Conservation (phyloP, 192 early-diverging fungal genomes). For the Globomyces pollinis-pini region DNA sequence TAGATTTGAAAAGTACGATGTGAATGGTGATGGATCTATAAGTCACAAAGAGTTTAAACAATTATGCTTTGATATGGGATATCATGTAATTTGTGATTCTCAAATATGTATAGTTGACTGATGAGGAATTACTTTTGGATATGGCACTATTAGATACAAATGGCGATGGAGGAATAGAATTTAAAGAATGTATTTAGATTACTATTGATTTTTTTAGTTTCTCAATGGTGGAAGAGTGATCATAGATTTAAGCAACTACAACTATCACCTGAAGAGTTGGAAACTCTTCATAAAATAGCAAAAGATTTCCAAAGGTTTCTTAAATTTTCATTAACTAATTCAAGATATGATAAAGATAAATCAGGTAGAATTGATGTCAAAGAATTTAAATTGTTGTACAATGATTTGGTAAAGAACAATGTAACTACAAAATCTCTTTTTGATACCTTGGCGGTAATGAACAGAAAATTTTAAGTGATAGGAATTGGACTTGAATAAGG, state of each 20-base stretch:
- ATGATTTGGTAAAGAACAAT: neutral
- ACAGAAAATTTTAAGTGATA: neutral
- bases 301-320: conserved; percentile 4
- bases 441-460: neutral
- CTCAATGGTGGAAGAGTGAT: conserved; percentile 4
- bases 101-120: too few relatives aligned
- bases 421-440: neutral
- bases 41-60: neutral
- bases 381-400: conserved; percentile 6
- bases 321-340: too few relatives aligned
- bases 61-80: neutral
- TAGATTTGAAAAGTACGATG: conserved; percentile 6
- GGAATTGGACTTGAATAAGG: conserved; percentile 7
- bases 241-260: neutral
- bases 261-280: conserved; percentile 2
- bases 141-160: neutral
- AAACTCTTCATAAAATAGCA: neutral
- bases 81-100: too few relatives aligned
- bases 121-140: neutral
- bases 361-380: conserved; percentile 1
- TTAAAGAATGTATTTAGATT: conserved; percentile 10
- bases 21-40: neutral
- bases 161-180: neutral
- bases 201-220: neutral
- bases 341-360: conserved; percentile 4